Base-by-base conservation (phyloP, 192 early-diverging fungal species). In the Coemansia sp. region DNA sequence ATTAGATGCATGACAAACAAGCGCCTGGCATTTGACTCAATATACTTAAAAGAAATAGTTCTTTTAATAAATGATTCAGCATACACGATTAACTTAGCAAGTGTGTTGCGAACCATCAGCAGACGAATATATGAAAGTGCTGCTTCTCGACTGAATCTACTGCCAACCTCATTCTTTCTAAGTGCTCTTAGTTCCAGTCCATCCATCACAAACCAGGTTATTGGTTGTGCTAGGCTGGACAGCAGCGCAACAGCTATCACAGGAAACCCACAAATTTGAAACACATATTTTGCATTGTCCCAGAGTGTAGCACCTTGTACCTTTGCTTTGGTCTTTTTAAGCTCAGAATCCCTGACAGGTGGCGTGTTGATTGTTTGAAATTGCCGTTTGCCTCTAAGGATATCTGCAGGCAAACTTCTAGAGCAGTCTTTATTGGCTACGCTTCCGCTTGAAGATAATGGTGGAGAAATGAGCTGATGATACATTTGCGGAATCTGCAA, bases 1-100 rank as follows among this genome's bases (percentile, higher is more conserved):
- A 80, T 52, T 55, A 75, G 57, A 17, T 59, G 59, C 4, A 63
- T 21, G 6, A 75, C 42, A 66, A 80, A 80, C 21, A 23, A 29
- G 5, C 51, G 30, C 54, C 70, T 66, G 46, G 74, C 57, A 17
- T 25, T 59, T 29, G 24, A 14, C 3, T 67, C 63, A 7, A 74
- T 25, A 6, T 69, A 66, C 39, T 29, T 20, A 0, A 59, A 2
- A 17, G 56, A 51, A 2, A 80, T 54, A 2, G 33, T 1, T 3
- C 19, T 22, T 24, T 63, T 61, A 29, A 67, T 30, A 22, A 54
- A 33, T 24, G 24, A 23, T 39, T 66, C 63, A 0, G 54, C 23
- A 20, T 57, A 59, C 5, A 22, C 2, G 0, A 65, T 30, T 17
- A 65, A 5, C 0, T 25, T 31, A 0, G 3, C 2, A 0, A 36